Conservation (phyloP, 441 rosid genomes). For the Populus trichocarpa region DNA sequence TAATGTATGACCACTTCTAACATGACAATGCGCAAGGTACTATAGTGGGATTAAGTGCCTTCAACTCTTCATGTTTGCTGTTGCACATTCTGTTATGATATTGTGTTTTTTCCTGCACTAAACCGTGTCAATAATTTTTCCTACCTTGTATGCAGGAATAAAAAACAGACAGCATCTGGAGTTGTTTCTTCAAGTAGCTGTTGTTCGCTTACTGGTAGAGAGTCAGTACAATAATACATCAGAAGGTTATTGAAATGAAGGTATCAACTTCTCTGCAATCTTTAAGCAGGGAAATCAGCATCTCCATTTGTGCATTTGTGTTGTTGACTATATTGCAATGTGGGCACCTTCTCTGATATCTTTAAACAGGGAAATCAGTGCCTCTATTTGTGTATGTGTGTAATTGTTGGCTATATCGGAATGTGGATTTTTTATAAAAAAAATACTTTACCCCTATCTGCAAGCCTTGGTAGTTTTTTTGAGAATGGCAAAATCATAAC, state of each 20-base stretch:
- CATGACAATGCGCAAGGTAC: not conserved
- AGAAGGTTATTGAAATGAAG: not conserved
- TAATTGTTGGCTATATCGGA: too few species aligned
- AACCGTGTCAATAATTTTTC: not conserved
- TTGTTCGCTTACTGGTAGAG: slow-evolving; percentile 3
- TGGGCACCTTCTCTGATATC: slow-evolving; percentile 1
- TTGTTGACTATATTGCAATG: slow-evolving; percentile 4
- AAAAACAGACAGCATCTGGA: not conserved
- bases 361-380: too few species aligned
- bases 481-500: too few species aligned
- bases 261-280: not conserved
- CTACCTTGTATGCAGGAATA: slow-evolving; percentile 27
- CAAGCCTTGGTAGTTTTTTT: too few species aligned
- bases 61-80: too few species aligned
- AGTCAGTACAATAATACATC: slow-evolving; percentile 17
- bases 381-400: too few species aligned
- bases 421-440: too few species aligned
- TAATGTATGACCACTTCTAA: not conserved
- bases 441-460: too few species aligned
- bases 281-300: not conserved
- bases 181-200: slow-evolving; percentile 5
- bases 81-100: not conserved
- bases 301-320: slow-evolving; percentile 5
- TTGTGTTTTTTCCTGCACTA: not conserved
- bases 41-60: too few species aligned